phyloP scores from a whole-genome alignment of 176 grass and related monocot species.

The Juncus effusus region DNA sequence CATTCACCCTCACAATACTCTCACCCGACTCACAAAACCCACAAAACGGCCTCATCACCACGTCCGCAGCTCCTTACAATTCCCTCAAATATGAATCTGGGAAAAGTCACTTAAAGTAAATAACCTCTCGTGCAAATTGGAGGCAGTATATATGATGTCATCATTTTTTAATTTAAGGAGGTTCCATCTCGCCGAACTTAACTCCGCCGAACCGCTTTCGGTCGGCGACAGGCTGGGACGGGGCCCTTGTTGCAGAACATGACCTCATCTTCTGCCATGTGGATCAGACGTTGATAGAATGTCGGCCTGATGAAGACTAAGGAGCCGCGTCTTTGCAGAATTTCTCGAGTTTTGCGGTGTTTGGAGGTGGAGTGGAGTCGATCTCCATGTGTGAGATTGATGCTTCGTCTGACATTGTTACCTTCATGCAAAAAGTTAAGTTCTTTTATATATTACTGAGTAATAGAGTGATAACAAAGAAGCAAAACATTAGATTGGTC shows the following conservation, averaged over 20 bases:
- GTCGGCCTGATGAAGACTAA: conserved; percentile 83
- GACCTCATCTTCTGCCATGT: conserved; percentile 90
- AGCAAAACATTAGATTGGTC: too few relatives aligned
- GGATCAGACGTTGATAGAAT: conserved; percentile 83
- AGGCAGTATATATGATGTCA: too few relatives aligned
- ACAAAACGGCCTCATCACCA: too few relatives aligned
- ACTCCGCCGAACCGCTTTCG: conserved; percentile 79
- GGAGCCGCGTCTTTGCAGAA: conserved; percentile 75
- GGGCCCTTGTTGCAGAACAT: conserved; percentile 83
- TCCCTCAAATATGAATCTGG: neutral
- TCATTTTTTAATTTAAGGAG: too few relatives aligned
- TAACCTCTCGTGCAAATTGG: conserved; percentile 47
- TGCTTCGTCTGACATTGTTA: conserved; percentile 5
- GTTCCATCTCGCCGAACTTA: conserved; percentile 94
- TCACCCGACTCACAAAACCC: too few relatives aligned
- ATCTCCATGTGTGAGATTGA: conserved; percentile 5
- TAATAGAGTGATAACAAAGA: too few relatives aligned
- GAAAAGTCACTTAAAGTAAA: conserved; percentile 88
- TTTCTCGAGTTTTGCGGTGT: conserved; percentile 49
- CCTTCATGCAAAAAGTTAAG: too few relatives aligned
- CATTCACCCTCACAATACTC: too few relatives aligned
- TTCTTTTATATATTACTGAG: too few relatives aligned
- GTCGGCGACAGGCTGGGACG: conserved; percentile 71
- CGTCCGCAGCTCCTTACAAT: too few relatives aligned
- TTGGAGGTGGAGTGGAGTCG: neutral